Percentiles rank a stretch among this genome's conserved stretches.
These are phyloP conservation scores for Fraxinus pennsylvanica DNA, from an alignment of 257 asterid species.

Conservation along the genomic window DNA sequence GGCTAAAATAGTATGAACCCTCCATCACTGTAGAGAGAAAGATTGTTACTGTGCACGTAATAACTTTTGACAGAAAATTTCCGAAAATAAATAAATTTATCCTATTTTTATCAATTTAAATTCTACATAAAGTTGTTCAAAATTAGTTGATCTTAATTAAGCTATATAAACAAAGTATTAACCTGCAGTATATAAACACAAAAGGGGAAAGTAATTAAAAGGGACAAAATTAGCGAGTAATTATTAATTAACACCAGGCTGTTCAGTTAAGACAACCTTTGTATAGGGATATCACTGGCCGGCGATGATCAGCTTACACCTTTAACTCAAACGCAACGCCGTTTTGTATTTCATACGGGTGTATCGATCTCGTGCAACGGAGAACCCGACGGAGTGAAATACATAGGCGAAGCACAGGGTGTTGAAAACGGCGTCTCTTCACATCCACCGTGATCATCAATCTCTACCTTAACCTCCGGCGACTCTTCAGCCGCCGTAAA, in stretches of 20 bases:
- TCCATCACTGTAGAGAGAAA: too few species aligned
- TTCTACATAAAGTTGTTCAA: neutral
- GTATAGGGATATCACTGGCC: neutral
- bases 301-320: neutral
- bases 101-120: too few species aligned
- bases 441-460: conserved; percentile 13
- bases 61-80: too few species aligned
- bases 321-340: neutral
- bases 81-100: too few species aligned
- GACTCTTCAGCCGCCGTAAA: conserved; percentile 30
- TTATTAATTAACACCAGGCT: neutral
- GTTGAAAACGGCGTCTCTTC: conserved; percentile 51
- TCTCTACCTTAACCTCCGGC: conserved; percentile 19
- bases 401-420: conserved; percentile 51
- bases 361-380: conserved; percentile 36
- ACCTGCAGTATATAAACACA: neutral
- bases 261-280: neutral
- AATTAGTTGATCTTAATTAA: too few species aligned
- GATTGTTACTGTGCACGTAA: too few species aligned
- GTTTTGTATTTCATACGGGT: neutral
- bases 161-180: too few species aligned
- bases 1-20: too few species aligned
- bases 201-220: too few species aligned
- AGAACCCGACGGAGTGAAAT: conserved; percentile 49
- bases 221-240: neutral